These are phyloP conservation scores for Tilletia horrida DNA, from an alignment of 1,284 basidiomycete genomes.

Conservation along the genomic window DNA sequence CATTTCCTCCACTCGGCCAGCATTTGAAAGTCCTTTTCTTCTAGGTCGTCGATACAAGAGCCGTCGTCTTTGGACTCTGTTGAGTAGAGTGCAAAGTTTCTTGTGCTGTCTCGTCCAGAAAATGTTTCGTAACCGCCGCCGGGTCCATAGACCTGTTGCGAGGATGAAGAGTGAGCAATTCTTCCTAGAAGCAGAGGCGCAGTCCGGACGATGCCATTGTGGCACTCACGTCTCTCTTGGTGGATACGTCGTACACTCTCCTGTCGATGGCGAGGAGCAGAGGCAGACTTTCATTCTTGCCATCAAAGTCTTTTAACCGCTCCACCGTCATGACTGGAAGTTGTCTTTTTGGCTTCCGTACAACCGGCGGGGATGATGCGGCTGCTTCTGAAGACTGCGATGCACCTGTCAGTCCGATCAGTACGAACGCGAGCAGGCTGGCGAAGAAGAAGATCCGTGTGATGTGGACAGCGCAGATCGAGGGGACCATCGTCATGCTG, in stretches of 20 bases:
- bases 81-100: conserved; percentile 13
- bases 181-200: too few relatives aligned
- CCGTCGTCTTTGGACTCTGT: conserved; percentile 13
- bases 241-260: conserved; percentile 7
- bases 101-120: conserved; percentile 14
- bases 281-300: not conserved
- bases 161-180: too few relatives aligned
- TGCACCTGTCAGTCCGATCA: too few relatives aligned
- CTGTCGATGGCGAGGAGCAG: conserved; percentile 9
- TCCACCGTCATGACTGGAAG: not conserved
- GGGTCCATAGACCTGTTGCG: conserved; percentile 9
- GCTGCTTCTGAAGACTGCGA: not conserved
- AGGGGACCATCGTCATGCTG: not conserved
- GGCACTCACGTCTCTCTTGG: conserved; percentile 7
- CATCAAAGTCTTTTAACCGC: not conserved
- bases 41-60: conserved; percentile 11
- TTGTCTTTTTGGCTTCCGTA: not conserved
- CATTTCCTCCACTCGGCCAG: conserved; percentile 14
- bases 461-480: not conserved
- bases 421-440: not conserved
- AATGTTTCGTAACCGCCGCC: conserved; percentile 14
- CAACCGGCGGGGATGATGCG: not conserved
- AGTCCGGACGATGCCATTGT: too few relatives aligned
- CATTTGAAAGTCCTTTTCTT: conserved; percentile 8
- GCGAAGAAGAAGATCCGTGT: not conserved